Evolutionary conservation across 2,329 filamentous ascomycete genomes (phyloP).

Genomic region (Aaosphaeria arxii): DNA sequence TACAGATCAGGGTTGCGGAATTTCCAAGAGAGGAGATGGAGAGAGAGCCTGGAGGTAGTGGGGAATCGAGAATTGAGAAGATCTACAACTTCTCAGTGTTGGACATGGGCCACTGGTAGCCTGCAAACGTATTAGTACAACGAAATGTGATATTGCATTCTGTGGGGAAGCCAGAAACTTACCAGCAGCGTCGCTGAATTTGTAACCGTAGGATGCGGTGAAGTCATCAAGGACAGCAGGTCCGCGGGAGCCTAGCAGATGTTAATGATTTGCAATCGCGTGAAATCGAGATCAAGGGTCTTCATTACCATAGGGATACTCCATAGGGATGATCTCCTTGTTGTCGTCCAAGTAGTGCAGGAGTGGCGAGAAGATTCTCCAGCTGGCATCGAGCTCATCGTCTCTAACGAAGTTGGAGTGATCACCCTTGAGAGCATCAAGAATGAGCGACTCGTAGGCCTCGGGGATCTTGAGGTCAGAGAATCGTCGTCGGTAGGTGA

Average conservation of each 20-base stretch:
- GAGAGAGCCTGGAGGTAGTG: too few species aligned
- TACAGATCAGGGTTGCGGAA: too few species aligned
- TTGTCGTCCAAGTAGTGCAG: conserved; percentile 98
- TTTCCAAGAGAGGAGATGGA: too few species aligned
- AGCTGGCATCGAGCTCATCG: conserved; percentile 87
- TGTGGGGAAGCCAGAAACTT: conserved; percentile 9
- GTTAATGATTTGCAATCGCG: conserved; percentile 15
- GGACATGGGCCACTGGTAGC: conserved; percentile 41
- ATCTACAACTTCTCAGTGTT: conserved; percentile 34
- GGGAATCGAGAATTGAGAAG: background rate
- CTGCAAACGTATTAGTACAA: conserved; percentile 17
- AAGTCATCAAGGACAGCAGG: conserved; percentile 97
- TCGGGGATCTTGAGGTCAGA: conserved; percentile 99
- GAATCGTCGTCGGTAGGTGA: conserved; percentile 97
- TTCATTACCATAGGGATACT: conserved; percentile 91
- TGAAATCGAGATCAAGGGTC: conserved; percentile 2
- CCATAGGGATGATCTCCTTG: conserved; percentile 99
- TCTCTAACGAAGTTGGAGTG: conserved; percentile 84
- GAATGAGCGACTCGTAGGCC: conserved; percentile 95
- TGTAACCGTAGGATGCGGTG: conserved; percentile 96
- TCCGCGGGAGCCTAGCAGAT: conserved; percentile 79
- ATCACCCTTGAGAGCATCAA: conserved; percentile 97
- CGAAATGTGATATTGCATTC: conserved; percentile 4
- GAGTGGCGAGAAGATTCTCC: conserved; percentile 97
- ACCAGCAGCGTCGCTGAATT: conserved; percentile 94